Evolutionary conservation across 352 stramenopile genomes (phyloP).

Genomic region (Phytopythium mirpurense): DNA sequence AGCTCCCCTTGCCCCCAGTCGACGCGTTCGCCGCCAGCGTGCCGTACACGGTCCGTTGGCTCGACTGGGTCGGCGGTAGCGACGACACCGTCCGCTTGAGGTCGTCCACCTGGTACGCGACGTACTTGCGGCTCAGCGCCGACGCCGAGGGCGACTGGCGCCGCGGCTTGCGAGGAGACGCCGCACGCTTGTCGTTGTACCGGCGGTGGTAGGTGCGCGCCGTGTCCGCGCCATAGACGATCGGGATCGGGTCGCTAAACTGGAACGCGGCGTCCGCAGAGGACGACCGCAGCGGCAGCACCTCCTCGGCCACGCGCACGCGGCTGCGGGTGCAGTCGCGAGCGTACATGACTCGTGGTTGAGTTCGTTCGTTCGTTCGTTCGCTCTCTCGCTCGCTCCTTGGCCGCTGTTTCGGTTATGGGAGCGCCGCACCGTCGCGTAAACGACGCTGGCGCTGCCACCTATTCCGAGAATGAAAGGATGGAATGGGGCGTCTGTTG

Average conservation of each 20-base stretch:
- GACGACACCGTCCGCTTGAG: slow-evolving; percentile 13
- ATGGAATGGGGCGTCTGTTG: no score
- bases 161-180: background rate
- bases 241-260: slow-evolving; percentile 9
- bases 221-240: background rate
- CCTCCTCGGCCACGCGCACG: slow-evolving; percentile 22
- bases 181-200: background rate
- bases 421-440: background rate
- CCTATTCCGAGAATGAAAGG: slow-evolving; percentile 3
- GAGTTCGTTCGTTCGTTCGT: no score
- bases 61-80: slow-evolving; percentile 2
- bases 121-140: slow-evolving; percentile 19
- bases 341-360: background rate
- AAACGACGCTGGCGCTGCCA: background rate
- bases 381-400: background rate
- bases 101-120: slow-evolving; percentile 26
- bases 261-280: background rate
- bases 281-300: slow-evolving; percentile 12
- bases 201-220: background rate
- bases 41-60: slow-evolving; percentile 24
- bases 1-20: slow-evolving; percentile 6
- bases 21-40: slow-evolving; percentile 19
- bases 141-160: slow-evolving; percentile 5
- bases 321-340: slow-evolving; percentile 4
- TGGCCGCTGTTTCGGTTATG: background rate